A percentile compares a stretch with the other conserved stretches of the same genome.
Evolutionary conservation across 2,329 filamentous ascomycete species (phyloP).

Genomic region (Colletotrichum cuscutae): DNA sequence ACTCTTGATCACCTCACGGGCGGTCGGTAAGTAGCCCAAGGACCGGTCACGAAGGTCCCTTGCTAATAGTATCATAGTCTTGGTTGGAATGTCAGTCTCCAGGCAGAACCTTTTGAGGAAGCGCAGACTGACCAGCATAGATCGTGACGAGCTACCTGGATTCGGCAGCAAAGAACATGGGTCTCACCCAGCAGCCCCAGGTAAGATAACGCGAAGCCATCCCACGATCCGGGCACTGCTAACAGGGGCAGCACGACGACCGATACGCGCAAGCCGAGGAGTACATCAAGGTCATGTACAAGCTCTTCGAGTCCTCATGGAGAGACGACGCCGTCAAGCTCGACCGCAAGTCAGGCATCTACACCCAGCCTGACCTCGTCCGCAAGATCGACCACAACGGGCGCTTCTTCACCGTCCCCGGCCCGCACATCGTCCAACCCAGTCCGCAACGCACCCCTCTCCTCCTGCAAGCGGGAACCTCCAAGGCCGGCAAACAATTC

Average conservation of each 20-base stretch:
- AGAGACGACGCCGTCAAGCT: conserved; percentile 72
- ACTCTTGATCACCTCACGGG: conserved; percentile 76
- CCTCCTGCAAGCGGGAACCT: conserved; percentile 77
- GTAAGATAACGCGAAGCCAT: conserved; percentile 26
- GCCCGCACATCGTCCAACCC: conserved; percentile 74
- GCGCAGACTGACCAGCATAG: conserved; percentile 39
- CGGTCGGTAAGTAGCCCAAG: conserved; percentile 57
- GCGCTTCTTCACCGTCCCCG: conserved; percentile 71
- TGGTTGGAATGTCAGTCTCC: conserved; percentile 62
- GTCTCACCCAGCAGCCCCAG: conserved; percentile 63
- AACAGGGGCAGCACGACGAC: conserved; percentile 64
- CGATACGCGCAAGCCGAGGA: conserved; percentile 73
- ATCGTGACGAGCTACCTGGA: conserved; percentile 79
- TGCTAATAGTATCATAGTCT: conserved; percentile 46
- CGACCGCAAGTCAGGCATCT: conserved; percentile 67
- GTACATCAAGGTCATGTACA: conserved; percentile 73
- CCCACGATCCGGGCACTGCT: background rate
- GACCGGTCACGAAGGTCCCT: rapidly evolving
- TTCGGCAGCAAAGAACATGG: conserved; percentile 74
- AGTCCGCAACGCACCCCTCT: conserved; percentile 75
- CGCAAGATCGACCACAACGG: conserved; percentile 74
- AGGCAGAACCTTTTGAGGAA: background rate
- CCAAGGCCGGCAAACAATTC: conserved; percentile 72
- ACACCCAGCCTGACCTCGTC: conserved; percentile 62
- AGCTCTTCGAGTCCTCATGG: conserved; percentile 76